Conservation (phyloP, 306 rosid genomes). For the Sicyos baderoa region DNA sequence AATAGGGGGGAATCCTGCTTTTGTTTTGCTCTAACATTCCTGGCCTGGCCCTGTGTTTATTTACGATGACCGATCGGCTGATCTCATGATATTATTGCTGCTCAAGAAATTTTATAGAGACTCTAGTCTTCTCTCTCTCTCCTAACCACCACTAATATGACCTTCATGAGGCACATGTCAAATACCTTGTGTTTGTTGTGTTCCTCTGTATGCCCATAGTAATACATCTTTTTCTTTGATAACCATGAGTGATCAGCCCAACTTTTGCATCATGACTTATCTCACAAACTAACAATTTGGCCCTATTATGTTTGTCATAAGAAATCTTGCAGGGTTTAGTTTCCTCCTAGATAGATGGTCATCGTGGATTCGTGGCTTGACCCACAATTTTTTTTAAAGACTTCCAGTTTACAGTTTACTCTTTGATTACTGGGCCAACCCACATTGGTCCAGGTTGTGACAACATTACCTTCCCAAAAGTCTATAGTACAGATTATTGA, state of each 20-base stretch:
- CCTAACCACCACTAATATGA: neutral
- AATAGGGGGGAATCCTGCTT: too few species aligned
- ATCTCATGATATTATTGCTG: neutral
- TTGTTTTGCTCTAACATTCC: too few species aligned
- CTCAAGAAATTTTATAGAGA: neutral
- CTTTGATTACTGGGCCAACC: neutral
- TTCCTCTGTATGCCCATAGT: neutral
- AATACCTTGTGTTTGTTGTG: neutral
- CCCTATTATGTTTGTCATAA: neutral
- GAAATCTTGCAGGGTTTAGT: neutral
- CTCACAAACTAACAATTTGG: slow-evolving; percentile 1
- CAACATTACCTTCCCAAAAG: neutral
- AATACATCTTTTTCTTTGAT: neutral
- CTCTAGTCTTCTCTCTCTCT: neutral
- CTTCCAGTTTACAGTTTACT: neutral
- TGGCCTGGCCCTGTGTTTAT: neutral
- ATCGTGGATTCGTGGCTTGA: neutral
- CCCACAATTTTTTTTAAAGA: neutral
- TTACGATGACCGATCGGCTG: neutral
- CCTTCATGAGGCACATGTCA: neutral
- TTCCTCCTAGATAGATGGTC: neutral
- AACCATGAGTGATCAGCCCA: neutral
- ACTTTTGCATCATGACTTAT: neutral
- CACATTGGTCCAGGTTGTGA: neutral
- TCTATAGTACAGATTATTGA: neutral